A percentile compares a stretch with the other conserved stretches of the same genome.
These are phyloP conservation scores for Quillaja saponaria DNA, from an alignment of 306 rosid species.

Conservation along the genomic window DNA sequence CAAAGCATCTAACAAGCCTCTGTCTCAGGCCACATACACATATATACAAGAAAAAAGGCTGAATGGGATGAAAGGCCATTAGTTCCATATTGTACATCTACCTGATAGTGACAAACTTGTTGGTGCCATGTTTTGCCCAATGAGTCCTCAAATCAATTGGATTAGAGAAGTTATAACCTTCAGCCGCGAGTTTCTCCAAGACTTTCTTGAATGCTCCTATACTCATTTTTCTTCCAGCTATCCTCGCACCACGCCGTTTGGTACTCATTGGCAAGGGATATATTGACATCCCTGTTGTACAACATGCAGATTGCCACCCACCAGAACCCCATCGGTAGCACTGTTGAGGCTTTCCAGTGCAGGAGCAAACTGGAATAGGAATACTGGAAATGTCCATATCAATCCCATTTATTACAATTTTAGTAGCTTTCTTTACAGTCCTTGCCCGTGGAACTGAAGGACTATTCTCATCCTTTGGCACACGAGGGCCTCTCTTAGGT, in stretches of 20 bases:
- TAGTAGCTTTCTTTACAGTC: conserved; percentile 71
- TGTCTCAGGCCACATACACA: conserved; percentile 59
- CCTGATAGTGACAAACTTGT: conserved; percentile 97
- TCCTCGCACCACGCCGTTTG: conserved; percentile 94
- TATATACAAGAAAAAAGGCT: conserved; percentile 63
- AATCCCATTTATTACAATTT: conserved; percentile 77
- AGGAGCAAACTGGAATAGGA: conserved; percentile 89
- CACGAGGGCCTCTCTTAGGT: conserved; percentile 66
- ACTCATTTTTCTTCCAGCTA: conserved; percentile 99
- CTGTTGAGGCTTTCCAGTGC: conserved; percentile 88
- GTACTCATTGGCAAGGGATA: conserved; percentile 98
- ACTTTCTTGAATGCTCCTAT: conserved; percentile 99
- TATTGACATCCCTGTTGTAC: conserved; percentile 77
- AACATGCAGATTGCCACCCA: conserved; percentile 99
- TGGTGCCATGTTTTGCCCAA: conserved; percentile 99
- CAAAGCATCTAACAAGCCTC: conserved; percentile 63
- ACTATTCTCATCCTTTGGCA: conserved; percentile 56
- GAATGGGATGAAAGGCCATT: conserved; percentile 41
- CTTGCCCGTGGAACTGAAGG: conserved; percentile 69
- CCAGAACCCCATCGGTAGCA: conserved; percentile 99
- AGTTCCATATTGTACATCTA: conserved; percentile 50
- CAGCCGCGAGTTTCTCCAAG: conserved; percentile 90
- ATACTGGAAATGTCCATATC: conserved; percentile 81
- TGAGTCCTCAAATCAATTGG: conserved; percentile 89
- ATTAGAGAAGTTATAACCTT: conserved; percentile 87